phyloP scores from a whole-genome alignment of 768 basidiomycete genomes.

The Mycena filopes region DNA sequence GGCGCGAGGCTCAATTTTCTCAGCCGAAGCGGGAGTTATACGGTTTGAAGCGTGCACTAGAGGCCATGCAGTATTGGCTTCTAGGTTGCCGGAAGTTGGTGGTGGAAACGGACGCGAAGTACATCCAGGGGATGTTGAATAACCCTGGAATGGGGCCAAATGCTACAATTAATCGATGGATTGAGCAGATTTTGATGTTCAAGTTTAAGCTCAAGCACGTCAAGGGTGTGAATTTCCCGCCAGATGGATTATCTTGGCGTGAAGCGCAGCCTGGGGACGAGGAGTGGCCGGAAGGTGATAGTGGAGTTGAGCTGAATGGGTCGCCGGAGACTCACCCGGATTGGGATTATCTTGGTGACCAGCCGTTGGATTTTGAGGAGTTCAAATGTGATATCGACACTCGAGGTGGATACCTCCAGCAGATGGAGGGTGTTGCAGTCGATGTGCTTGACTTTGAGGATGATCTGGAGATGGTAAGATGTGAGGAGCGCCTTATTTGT shows the following conservation, averaged over 20 bases:
- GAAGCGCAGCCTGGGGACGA: conserved; percentile 13
- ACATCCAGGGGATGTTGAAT: background rate
- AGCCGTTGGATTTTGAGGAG: conserved; percentile 11
- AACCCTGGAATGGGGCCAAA: background rate
- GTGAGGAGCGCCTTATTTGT: background rate
- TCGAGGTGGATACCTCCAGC: conserved; percentile 12
- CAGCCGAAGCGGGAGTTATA: too few relatives aligned
- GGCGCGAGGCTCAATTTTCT: too few relatives aligned
- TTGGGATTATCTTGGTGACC: conserved; percentile 1
- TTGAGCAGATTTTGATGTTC: background rate
- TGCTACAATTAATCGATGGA: background rate
- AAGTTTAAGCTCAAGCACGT: background rate
- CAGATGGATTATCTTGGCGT: conserved; percentile 4
- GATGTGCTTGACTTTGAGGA: background rate
- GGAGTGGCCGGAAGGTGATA: background rate
- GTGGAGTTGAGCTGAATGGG: background rate
- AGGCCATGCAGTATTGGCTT: too few relatives aligned
- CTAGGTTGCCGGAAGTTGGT: too few relatives aligned
- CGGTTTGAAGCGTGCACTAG: too few relatives aligned
- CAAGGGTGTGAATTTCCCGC: background rate
- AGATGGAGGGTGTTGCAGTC: background rate
- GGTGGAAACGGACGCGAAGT: too few relatives aligned
- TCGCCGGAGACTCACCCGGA: background rate
- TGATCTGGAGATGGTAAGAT: background rate
- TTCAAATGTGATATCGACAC: conserved; percentile 24